Evolutionary conservation across 176 grass and related monocot genomes (phyloP).

Genomic region (Lolium multiflorum): DNA sequence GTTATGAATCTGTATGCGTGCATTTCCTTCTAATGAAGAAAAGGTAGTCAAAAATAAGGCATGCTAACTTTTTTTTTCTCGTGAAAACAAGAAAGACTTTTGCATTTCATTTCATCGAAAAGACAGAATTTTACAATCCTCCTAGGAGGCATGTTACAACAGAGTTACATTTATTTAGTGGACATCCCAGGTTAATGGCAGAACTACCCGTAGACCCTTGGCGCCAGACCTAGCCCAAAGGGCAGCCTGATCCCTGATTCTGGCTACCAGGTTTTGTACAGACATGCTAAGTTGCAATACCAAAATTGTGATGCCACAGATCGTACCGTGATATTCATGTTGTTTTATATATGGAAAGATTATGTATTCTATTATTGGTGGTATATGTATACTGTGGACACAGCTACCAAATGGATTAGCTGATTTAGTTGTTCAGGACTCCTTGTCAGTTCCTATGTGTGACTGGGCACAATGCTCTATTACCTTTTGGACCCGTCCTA

Average conservation of each 20-base stretch:
- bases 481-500: neutral
- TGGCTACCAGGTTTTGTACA: no score
- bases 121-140: no score
- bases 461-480: no score
- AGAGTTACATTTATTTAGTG: no score
- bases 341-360: neutral
- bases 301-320: neutral
- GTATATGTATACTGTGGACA: neutral
- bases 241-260: no score
- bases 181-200: no score
- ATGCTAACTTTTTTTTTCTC: neutral
- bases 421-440: neutral
- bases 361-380: neutral
- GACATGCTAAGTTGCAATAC: neutral
- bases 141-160: no score
- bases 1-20: neutral
- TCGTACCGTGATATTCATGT: neutral
- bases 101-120: no score
- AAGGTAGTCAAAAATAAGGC: neutral
- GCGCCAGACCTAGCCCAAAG: no score
- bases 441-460: no score
- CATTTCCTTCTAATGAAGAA: neutral
- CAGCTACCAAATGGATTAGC: neutral
- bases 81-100: no score
- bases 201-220: no score